Conservation (phyloP, 306 rosid species). For the Carpinus fangiana region DNA sequence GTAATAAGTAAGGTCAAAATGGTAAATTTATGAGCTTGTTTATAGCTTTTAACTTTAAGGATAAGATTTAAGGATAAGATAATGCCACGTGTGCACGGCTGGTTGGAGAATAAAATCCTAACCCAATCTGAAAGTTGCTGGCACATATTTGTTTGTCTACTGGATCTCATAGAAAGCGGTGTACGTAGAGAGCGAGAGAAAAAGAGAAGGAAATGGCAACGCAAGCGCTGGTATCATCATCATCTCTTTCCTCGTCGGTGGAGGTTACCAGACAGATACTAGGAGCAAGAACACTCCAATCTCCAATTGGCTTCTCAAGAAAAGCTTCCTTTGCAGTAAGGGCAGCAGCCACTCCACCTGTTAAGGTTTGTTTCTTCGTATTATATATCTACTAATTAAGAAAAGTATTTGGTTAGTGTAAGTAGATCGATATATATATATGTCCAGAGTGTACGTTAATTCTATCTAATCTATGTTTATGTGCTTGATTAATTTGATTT, state of each 20-base stretch:
- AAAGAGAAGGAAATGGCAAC: conserved; percentile 54
- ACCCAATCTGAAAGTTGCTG: conserved; percentile 46
- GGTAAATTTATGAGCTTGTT: too few relatives aligned
- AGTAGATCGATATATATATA: not conserved
- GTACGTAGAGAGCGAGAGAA: not conserved
- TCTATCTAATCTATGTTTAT: not conserved
- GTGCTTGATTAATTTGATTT: conserved; percentile 23
- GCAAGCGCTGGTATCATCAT: conserved; percentile 79
- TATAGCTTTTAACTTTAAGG: too few relatives aligned
- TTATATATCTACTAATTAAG: not conserved
- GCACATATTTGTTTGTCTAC: conserved; percentile 24
- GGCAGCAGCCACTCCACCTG: conserved; percentile 81
- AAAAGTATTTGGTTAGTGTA: too few relatives aligned
- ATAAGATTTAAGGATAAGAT: not conserved
- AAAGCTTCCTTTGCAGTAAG: conserved; percentile 69
- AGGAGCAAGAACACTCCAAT: conserved; percentile 52
- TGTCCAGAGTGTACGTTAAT: not conserved
- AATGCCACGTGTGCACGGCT: conserved; percentile 46
- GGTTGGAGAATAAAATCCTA: conserved; percentile 68
- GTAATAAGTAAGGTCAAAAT: too few relatives aligned
- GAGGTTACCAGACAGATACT: conserved; percentile 61
- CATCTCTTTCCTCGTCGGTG: conserved; percentile 73
- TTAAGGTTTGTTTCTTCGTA: conserved; percentile 52
- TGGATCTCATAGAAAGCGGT: not conserved
- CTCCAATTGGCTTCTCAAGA: conserved; percentile 43